Evolutionary conservation across 352 stramenopile genomes (phyloP), one percentile per base, ranked within the genome.

Genomic region (Phytophthora vignae): DNA sequence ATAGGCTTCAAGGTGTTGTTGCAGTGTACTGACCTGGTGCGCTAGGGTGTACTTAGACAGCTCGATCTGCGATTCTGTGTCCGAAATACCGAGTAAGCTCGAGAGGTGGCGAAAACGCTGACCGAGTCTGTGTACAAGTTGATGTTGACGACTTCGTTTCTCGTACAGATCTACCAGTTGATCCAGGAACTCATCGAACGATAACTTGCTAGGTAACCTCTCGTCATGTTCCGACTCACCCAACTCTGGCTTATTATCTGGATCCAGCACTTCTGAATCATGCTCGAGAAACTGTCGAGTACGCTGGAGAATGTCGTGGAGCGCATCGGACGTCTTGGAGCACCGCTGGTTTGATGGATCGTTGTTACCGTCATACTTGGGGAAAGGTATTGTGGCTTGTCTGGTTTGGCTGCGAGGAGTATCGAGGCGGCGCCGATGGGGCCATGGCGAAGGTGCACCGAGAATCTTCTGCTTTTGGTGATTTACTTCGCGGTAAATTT

Each of bases 11-110:
- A 85, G 46, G 10, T 74, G 60, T 17, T 82, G 55, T 17, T 69
- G 69, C 11, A 91, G 55, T 14, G 78, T 52, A 12, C 58, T 5
- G 36, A 79, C 67, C 50, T 83, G 81, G 9, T 81, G 57, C 2
- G 53, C 33, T 12, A 76, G 22, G 1, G 55, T 73, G 52, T 83
- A 90, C 14, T 60, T 72, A 42, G 31, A 62, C 11, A 71, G 27
- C 15, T 56, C 59, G 27, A 14, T 59, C 49, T 60, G 48, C 4
- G 6, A 48, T 11, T 63, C 50, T 14, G 55, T 7, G 27, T 64
- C 22, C 33, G 44, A 21, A 40, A 40, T n/a, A 21, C 25, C 42
- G 7, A 77, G 38, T 14, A 77, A 36, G 7, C 9, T 63, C 19
- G 70, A 33, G 29, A 82, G 74, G 6, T 79, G 67, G 15, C 67